Percentiles rank a stretch among this genome's conserved stretches.
These are phyloP conservation scores for Lipomyces spencermartinsiae DNA, from an alignment of 805 yeast species.

Conservation along the genomic window DNA sequence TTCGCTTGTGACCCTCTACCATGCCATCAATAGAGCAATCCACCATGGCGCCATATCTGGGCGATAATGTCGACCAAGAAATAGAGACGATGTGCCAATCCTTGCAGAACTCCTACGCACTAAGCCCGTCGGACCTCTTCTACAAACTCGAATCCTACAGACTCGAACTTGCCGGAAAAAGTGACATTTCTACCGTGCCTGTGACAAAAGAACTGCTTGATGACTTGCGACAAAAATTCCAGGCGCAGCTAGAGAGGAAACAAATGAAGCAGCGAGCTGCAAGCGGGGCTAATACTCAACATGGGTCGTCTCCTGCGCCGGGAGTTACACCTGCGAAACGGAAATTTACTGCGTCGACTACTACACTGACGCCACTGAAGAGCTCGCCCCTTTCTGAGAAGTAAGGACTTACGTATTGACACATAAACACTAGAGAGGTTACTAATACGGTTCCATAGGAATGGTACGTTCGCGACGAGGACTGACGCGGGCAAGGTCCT, in stretches of 20 bases:
- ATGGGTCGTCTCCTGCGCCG: constrained; percentile 7
- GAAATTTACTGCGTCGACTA: constrained; percentile 15
- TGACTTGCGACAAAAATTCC: constrained; percentile 27
- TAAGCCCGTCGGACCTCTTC: constrained; percentile 24
- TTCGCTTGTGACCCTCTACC: not conserved
- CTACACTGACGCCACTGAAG: constrained; percentile 18
- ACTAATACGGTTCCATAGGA: not conserved
- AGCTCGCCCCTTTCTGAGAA: constrained; percentile 25
- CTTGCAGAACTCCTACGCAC: constrained; percentile 22
- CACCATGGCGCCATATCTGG: constrained; percentile 9
- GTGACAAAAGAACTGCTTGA: constrained; percentile 21
- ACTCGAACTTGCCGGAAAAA: constrained; percentile 6
- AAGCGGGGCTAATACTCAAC: not conserved
- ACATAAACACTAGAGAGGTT: too few species aligned
- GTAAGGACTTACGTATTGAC: constrained; percentile 10
- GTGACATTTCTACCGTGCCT: constrained; percentile 9
- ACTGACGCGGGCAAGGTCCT: constrained; percentile 30
- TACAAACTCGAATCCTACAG: constrained; percentile 31
- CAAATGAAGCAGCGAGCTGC: constrained; percentile 9
- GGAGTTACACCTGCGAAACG: constrained; percentile 33
- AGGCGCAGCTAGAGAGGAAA: constrained; percentile 30
- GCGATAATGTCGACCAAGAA: constrained; percentile 9
- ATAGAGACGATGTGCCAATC: constrained; percentile 11
- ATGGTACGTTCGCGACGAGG: constrained; percentile 24
- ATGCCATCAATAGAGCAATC: constrained; percentile 17